Evolutionary conservation across 768 basidiomycete genomes (phyloP).

Genomic region (Suillus bovinus): DNA sequence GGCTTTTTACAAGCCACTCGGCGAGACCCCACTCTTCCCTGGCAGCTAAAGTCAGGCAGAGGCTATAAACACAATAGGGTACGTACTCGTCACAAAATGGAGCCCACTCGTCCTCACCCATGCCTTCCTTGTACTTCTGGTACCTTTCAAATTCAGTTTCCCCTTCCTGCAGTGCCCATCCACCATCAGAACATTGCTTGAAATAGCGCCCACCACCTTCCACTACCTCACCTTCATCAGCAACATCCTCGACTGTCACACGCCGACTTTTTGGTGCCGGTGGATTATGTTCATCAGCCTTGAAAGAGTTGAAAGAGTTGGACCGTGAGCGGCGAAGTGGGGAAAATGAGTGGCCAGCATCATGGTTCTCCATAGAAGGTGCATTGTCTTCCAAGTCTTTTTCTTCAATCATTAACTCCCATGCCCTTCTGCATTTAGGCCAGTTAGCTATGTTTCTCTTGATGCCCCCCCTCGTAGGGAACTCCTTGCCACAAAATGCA

Average conservation of each 20-base stretch:
- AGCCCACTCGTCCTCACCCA: no score
- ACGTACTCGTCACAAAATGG: slow-evolving; percentile 8
- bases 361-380: no score
- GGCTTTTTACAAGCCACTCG: no score
- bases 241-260: not conserved
- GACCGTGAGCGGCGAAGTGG: not conserved
- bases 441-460: slow-evolving; percentile 7
- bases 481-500: slow-evolving; percentile 5
- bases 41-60: not conserved
- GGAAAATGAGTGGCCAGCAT: not conserved
- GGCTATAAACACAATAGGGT: no score
- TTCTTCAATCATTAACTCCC: slow-evolving; percentile 2
- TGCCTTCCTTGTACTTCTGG: no score
- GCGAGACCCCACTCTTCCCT: slow-evolving; percentile 37
- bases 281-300: not conserved
- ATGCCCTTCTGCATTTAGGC: slow-evolving; percentile 3
- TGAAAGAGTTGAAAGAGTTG: not conserved
- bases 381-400: no score
- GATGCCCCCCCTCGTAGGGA: slow-evolving; percentile 3
- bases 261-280: not conserved
- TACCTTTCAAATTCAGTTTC: not conserved
- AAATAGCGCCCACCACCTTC: slow-evolving; percentile 1
- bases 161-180: not conserved
- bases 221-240: not conserved
- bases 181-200: not conserved